phyloP scores from a whole-genome alignment of 2,329 filamentous ascomycete genomes.

The Botrytis aclada region DNA sequence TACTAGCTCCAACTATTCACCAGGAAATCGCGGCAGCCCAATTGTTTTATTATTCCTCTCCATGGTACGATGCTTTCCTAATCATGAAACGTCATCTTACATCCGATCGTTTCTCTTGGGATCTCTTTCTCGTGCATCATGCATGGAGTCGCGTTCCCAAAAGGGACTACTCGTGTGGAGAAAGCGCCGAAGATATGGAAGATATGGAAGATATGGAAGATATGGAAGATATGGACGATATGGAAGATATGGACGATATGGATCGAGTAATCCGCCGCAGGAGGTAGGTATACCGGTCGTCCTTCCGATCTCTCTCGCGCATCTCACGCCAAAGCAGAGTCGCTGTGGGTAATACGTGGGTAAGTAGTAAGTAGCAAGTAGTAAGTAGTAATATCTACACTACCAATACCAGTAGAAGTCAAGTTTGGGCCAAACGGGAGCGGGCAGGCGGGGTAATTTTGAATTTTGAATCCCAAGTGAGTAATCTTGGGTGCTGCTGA shows the following conservation, averaged over 20 bases:
- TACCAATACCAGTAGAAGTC: too few species aligned
- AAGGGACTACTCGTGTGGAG: neutral
- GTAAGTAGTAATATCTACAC: too few species aligned
- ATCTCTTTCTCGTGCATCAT: conserved; percentile 1
- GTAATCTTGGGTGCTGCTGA: neutral
- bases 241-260: neutral
- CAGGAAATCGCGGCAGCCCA: conserved; percentile 4
- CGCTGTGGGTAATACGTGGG: too few species aligned
- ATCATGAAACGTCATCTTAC: conserved; percentile 10
- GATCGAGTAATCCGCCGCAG: neutral
- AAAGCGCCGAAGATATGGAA: neutral
- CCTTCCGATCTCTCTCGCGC: neutral
- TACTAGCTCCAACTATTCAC: neutral
- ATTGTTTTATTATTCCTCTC: neutral
- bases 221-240: neutral
- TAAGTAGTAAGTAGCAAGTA: too few species aligned
- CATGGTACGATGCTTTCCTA: neutral
- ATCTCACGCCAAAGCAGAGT: neutral
- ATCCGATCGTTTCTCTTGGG: neutral
- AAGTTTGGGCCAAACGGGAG: neutral
- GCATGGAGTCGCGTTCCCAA: neutral
- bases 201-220: neutral
- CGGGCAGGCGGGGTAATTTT: neutral
- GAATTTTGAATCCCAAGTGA: neutral
- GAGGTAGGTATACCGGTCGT: neutral